Conservation (phyloP, 352 stramenopile species). For the Phytophthora tentaculata region DNA sequence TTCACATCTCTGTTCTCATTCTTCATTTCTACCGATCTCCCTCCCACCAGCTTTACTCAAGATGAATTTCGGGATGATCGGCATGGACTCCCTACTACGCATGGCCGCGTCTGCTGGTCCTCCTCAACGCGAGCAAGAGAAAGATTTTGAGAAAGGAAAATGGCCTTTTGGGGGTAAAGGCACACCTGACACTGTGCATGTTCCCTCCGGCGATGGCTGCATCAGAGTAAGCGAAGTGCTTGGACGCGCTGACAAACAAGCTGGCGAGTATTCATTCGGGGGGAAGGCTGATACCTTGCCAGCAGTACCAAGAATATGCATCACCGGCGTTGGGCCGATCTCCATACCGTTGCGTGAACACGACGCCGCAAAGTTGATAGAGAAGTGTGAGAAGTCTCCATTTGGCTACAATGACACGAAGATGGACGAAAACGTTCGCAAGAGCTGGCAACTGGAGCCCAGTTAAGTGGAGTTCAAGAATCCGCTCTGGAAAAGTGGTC, state of each 20-base stretch:
- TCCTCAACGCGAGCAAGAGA: neutral
- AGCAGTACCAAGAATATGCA: neutral
- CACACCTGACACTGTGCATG: neutral
- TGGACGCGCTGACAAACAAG: neutral
- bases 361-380: conserved; percentile 6
- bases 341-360: neutral
- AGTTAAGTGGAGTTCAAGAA: conserved; percentile 24
- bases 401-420: conserved; percentile 26
- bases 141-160: neutral
- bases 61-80: neutral
- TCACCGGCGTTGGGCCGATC: neutral
- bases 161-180: neutral
- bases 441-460: conserved; percentile 23
- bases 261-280: neutral
- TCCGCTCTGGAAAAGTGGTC: conserved; percentile 13
- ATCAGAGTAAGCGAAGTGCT: conserved; percentile 7
- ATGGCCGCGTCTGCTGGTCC: neutral
- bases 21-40: neutral
- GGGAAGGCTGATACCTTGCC: neutral
- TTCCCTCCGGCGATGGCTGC: neutral
- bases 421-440: conserved; percentile 31
- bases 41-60: no score
- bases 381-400: conserved; percentile 37
- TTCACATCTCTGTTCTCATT: neutral
- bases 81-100: neutral